Evolutionary conservation across 2,329 filamentous ascomycete species (phyloP).

Genomic region (Cladosporium sp.): DNA sequence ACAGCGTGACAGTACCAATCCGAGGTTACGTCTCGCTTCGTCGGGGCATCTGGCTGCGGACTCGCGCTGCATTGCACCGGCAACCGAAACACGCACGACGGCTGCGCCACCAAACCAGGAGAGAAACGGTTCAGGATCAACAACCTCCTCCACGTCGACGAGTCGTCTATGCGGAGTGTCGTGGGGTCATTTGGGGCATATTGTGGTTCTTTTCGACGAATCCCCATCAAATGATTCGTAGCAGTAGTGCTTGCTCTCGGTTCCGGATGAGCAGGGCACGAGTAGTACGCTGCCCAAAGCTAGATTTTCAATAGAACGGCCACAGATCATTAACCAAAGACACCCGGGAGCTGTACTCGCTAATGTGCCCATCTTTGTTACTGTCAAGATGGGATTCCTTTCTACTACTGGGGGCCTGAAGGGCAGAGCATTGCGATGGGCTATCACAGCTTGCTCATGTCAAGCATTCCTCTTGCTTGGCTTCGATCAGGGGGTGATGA

Average conservation of each 20-base stretch:
- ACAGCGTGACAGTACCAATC: too few relatives aligned
- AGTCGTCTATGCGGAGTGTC: background rate
- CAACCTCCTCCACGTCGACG: too few relatives aligned
- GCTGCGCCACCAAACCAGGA: too few relatives aligned
- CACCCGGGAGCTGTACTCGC: too few relatives aligned
- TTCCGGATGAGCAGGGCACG: background rate
- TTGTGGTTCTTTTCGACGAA: background rate
- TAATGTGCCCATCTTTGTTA: background rate
- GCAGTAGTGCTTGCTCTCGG: background rate
- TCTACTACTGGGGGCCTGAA: background rate
- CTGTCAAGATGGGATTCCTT: background rate
- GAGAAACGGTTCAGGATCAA: too few relatives aligned
- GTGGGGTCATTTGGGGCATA: background rate
- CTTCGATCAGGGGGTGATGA: slow-evolving; percentile 15
- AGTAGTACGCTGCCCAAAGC: background rate
- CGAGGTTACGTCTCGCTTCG: too few relatives aligned
- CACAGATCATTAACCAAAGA: background rate
- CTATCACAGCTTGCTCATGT: slow-evolving; percentile 2
- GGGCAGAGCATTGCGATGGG: background rate
- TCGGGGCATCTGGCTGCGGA: too few relatives aligned
- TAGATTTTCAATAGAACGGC: background rate
- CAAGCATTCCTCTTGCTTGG: slow-evolving; percentile 15
- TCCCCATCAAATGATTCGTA: background rate
- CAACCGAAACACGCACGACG: too few relatives aligned
- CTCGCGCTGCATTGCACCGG: too few relatives aligned